Base-by-base conservation (phyloP, 2,329 filamentous ascomycete genomes). In the Aspergillus chevalieri region DNA sequence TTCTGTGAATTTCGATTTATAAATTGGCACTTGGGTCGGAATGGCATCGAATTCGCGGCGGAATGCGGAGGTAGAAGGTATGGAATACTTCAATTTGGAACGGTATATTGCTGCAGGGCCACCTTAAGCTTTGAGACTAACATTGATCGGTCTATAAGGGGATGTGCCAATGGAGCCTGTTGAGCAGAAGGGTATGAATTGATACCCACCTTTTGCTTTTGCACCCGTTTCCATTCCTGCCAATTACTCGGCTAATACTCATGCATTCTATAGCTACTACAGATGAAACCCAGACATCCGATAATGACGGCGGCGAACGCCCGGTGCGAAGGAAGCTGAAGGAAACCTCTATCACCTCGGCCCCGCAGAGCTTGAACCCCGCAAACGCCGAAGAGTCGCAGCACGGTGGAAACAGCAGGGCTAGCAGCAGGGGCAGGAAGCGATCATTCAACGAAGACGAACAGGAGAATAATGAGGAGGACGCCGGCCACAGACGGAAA, bases 321-420 rank as follows among this genome's bases (percentile, higher is more conserved):
- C 79, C 79, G 7, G 78, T 83, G 34, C 72, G 81, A 50, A 77
- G 83, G 62, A 80, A 82, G 65, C 68, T 85, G 47, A 78, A 81
- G 65, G 78, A 83, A 58, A 82, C 81, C 3, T 74, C 78, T n/a
- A 81, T 84, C 49, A 76, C 76, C 36, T 68, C 73, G 15, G 55
- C 52, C 6, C 57, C 59, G 15, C 49, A 61, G 17, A 44, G 34
- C n/a, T 12, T 44, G 46, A 53, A 58, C 26, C 24, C 52, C 24
- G 26, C 39, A 12, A 49, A 57, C 28, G 51, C 45, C 26, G 50
- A 53, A 21, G 41, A 44, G 19, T 14, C 43, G 7, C 43, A 52
- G 28, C 46, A 51, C n/a, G 47, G 53, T 7, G 47, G 49, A 30
- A 52, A 51, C 19, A 58, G 56, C 46, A 56, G 55, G 44, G 52